Percentiles rank a stretch among this genome's conserved stretches.
These are phyloP conservation scores for Pyrus hybrid DNA, from an alignment of 331 rosid species.

Conservation along the genomic window DNA sequence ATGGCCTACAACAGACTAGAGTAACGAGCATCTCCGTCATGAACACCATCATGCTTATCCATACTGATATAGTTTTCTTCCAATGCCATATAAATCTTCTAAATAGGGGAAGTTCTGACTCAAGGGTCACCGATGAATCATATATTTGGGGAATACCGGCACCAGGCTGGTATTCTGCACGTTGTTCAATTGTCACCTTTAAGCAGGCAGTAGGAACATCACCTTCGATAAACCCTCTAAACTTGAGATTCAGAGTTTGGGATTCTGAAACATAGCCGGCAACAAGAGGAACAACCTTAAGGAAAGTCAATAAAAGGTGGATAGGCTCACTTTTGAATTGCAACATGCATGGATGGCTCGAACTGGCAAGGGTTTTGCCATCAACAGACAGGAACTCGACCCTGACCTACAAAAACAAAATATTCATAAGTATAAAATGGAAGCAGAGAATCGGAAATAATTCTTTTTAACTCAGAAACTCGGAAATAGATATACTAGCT, in stretches of 20 bases:
- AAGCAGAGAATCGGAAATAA: no score
- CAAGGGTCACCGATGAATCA: constrained; percentile 47
- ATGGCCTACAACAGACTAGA: constrained; percentile 54
- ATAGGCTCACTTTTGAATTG: constrained; percentile 67
- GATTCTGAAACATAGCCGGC: constrained; percentile 61
- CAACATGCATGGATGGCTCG: constrained; percentile 71
- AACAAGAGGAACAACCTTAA: constrained; percentile 62
- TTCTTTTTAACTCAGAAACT: neutral
- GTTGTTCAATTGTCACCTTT: constrained; percentile 63
- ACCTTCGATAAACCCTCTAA: constrained; percentile 60
- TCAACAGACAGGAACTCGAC: constrained; percentile 40
- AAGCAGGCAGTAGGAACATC: constrained; percentile 57
- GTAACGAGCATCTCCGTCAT: constrained; percentile 37
- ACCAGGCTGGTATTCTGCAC: constrained; percentile 60
- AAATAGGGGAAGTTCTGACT: constrained; percentile 55
- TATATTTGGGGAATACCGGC: constrained; percentile 90
- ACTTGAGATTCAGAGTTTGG: constrained; percentile 54
- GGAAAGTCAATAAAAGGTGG: constrained; percentile 49
- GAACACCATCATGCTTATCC: constrained; percentile 52
- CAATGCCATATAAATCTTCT: constrained; percentile 63
- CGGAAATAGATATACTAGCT: neutral
- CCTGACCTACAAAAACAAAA: constrained; percentile 42
- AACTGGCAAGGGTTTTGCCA: constrained; percentile 65
- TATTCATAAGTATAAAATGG: neutral
- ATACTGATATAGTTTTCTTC: constrained; percentile 64